These are phyloP conservation scores for Papiliotrema nemorosa DNA, from an alignment of 1,284 basidiomycete genomes.

Conservation along the genomic window DNA sequence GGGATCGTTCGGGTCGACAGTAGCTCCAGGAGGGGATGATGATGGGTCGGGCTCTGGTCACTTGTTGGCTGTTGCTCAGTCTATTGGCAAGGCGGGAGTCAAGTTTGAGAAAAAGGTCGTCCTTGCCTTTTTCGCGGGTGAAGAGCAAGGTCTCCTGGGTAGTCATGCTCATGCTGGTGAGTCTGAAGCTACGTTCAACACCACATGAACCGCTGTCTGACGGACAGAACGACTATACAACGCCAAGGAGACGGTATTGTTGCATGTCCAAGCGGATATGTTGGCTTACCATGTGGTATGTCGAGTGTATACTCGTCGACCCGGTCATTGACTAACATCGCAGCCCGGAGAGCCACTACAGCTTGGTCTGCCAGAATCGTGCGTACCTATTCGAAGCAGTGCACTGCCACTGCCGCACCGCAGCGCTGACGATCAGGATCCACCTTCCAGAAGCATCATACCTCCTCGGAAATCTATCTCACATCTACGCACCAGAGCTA, in stretches of 20 bases:
- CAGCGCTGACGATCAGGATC: constrained; percentile 55
- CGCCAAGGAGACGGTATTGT: constrained; percentile 62
- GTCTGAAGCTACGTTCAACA: constrained; percentile 14
- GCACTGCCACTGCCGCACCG: not conserved
- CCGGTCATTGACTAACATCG: not conserved
- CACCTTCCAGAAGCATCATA: constrained; percentile 70
- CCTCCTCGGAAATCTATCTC: constrained; percentile 67
- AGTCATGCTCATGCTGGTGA: constrained; percentile 48
- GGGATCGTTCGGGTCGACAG: constrained; percentile 71
- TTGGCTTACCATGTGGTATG: constrained; percentile 62
- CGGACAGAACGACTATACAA: constrained; percentile 31
- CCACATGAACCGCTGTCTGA: not conserved
- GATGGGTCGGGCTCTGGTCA: constrained; percentile 63
- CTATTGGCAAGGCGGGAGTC: constrained; percentile 61
- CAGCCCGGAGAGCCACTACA: constrained; percentile 68
- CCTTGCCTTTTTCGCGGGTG: constrained; percentile 51
- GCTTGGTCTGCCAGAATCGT: constrained; percentile 63
- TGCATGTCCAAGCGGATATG: constrained; percentile 89
- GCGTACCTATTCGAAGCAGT: constrained; percentile 19
- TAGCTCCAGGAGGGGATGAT: constrained; percentile 72
- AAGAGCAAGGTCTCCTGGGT: constrained; percentile 54
- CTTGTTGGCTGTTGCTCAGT: constrained; percentile 69
- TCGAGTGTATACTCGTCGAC: not conserved
- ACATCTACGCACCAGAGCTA: constrained; percentile 71
- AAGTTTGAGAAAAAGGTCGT: constrained; percentile 48